Conservation (phyloP, 805 yeast species). For the Blastobotrys robertii region DNA sequence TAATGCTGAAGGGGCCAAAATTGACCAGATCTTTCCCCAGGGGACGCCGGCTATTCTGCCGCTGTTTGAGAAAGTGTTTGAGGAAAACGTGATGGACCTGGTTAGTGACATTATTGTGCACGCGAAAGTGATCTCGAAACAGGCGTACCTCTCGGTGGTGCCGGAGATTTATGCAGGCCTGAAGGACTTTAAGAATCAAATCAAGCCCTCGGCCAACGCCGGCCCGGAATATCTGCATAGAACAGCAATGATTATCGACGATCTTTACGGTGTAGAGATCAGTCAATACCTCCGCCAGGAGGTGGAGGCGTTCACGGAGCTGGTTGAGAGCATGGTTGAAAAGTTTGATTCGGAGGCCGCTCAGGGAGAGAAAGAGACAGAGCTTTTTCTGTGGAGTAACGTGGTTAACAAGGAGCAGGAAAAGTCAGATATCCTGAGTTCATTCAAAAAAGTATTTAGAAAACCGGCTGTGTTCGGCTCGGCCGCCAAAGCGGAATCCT, state of each 20-base stretch:
- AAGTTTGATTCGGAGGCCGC: conserved; percentile 28
- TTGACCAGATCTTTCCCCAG: conserved; percentile 37
- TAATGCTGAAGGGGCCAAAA: conserved; percentile 30
- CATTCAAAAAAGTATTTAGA: conserved; percentile 40
- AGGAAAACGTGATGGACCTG: conserved; percentile 22
- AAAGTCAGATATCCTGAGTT: conserved; percentile 41
- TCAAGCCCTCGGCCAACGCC: conserved; percentile 24
- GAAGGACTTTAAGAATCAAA: conserved; percentile 9
- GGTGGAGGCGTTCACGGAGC: conserved; percentile 17
- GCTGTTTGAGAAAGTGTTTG: conserved; percentile 37
- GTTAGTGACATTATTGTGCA: conserved; percentile 18
- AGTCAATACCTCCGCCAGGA: conserved; percentile 25
- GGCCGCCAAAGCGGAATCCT: neutral
- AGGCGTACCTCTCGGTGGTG: conserved; percentile 28
- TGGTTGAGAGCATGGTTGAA: conserved; percentile 21
- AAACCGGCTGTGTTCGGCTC: conserved; percentile 20
- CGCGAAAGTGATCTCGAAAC: neutral
- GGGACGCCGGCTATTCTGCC: conserved; percentile 39
- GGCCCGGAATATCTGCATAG: conserved; percentile 29
- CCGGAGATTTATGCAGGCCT: conserved; percentile 28
- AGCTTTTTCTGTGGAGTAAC: conserved; percentile 38
- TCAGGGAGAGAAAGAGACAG: conserved; percentile 40
- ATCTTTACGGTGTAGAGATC: conserved; percentile 21
- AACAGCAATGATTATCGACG: conserved; percentile 18
- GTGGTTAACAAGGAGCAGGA: conserved; percentile 34